Evolutionary conservation across 2,329 filamentous ascomycete species (phyloP).

Genomic region (Gnomoniopsis smithogilvyi): DNA sequence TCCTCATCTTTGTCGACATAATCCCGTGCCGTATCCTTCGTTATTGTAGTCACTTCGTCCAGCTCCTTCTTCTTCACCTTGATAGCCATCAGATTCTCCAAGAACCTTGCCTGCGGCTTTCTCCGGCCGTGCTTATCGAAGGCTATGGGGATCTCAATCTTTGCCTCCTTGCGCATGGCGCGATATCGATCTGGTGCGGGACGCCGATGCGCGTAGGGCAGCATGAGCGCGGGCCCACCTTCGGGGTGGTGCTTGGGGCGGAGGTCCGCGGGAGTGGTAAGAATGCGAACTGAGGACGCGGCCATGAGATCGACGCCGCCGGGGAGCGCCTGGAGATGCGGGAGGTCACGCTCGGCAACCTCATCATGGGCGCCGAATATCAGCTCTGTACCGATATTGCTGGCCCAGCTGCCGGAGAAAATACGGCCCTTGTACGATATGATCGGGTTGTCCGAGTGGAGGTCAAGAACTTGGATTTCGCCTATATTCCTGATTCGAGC

Average conservation of each 20-base stretch:
- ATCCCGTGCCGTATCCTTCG: slow-evolving; percentile 32
- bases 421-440: slow-evolving; percentile 76
- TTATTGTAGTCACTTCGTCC: slow-evolving; percentile 62
- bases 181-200: slow-evolving; percentile 21
- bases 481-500: slow-evolving; percentile 18
- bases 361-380: slow-evolving; percentile 59
- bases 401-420: slow-evolving; percentile 77
- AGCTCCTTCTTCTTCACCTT: slow-evolving; percentile 63
- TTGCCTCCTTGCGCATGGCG: slow-evolving; percentile 37
- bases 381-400: slow-evolving; percentile 80
- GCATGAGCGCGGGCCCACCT: slow-evolving; percentile 10
- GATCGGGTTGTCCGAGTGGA: slow-evolving; percentile 73
- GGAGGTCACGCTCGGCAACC: slow-evolving; percentile 33
- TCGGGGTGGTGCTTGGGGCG: slow-evolving; percentile 37
- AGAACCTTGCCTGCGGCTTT: slow-evolving; percentile 51
- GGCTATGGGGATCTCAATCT: slow-evolving; percentile 42
- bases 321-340: slow-evolving; percentile 47
- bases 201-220: slow-evolving; percentile 31
- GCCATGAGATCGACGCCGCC: slow-evolving; percentile 68
- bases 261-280: slow-evolving; percentile 63
- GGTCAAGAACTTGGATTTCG: slow-evolving; percentile 75
- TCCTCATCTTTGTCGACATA: slow-evolving; percentile 39
- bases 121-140: slow-evolving; percentile 46
- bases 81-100: slow-evolving; percentile 62
- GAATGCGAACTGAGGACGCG: slow-evolving; percentile 66